Conservation (phyloP, 306 rosid species). For the Ormosia semicastrata region DNA sequence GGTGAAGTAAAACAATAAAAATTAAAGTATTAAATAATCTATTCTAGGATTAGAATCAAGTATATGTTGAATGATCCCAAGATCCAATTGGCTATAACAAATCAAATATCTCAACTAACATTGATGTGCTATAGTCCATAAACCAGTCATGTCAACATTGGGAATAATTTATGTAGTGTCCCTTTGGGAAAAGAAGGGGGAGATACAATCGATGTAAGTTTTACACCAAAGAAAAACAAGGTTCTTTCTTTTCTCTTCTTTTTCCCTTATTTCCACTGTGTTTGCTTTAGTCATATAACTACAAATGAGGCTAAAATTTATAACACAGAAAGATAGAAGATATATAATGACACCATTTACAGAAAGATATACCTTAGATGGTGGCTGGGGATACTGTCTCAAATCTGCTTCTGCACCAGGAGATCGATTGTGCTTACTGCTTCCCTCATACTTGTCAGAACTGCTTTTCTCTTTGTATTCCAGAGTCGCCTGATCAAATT, state of each 20-base stretch:
- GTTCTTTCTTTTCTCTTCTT: background rate
- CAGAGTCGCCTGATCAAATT: slow-evolving; percentile 22
- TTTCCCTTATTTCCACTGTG: background rate
- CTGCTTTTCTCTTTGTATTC: slow-evolving; percentile 9
- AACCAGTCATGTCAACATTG: background rate
- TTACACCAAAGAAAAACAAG: background rate
- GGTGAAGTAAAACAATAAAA: background rate
- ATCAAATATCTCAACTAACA: background rate
- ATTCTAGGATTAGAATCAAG: background rate
- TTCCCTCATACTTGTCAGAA: background rate
- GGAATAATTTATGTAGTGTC: background rate
- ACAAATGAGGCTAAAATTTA: slow-evolving; percentile 9
- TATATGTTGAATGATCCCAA: slow-evolving; percentile 1
- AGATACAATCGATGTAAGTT: background rate
- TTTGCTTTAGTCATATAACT: background rate
- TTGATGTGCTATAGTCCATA: background rate
- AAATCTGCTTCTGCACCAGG: slow-evolving; percentile 22
- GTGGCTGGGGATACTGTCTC: slow-evolving; percentile 27
- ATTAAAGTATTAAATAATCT: background rate
- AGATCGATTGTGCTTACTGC: slow-evolving; percentile 10
- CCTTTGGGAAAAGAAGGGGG: background rate
- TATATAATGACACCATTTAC: background rate
- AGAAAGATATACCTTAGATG: slow-evolving; percentile 33
- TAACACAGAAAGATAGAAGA: background rate
- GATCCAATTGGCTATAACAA: background rate